A percentile compares a stretch with the other conserved stretches of the same genome.
Conservation (phyloP, 345 rosid species). For the Salix exigua region DNA sequence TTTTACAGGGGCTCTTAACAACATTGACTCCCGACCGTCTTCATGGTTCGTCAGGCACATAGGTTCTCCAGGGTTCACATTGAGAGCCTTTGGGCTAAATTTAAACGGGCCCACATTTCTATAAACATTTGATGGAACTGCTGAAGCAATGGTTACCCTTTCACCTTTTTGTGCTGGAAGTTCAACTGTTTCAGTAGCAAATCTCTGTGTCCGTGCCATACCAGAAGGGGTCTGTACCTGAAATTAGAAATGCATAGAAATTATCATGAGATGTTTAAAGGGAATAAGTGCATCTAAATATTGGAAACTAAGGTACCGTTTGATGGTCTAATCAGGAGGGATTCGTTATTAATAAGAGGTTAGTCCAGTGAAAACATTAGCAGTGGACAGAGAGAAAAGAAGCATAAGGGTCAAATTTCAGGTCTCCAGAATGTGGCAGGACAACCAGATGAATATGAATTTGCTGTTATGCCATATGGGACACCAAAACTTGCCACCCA, state of each 20-base stretch:
- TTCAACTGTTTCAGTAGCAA: constrained; percentile 87
- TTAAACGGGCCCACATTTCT: constrained; percentile 81
- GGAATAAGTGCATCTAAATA: background rate
- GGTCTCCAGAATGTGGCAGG: background rate
- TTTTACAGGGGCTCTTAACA: constrained; percentile 70
- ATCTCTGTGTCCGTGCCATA: constrained; percentile 73
- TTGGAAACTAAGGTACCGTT: background rate
- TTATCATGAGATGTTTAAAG: background rate
- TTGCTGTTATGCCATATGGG: background rate
- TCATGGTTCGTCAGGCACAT: constrained; percentile 84
- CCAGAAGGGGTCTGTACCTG: constrained; percentile 91
- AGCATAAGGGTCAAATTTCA: background rate
- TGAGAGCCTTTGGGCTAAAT: constrained; percentile 71
- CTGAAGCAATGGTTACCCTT: constrained; percentile 83
- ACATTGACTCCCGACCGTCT: constrained; percentile 58
- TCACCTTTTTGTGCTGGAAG: constrained; percentile 97
- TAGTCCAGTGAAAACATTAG: background rate
- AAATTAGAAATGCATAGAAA: constrained; percentile 10
- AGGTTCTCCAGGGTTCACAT: constrained; percentile 80
- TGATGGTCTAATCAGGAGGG: background rate
- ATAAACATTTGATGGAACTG: constrained; percentile 70
- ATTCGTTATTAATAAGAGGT: background rate
- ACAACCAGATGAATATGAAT: background rate
- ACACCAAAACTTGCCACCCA: background rate
- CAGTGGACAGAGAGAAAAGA: background rate